Base-by-base conservation (phyloP, 2,329 filamentous ascomycete species). In the Calonectria pseudoturangicola region DNA sequence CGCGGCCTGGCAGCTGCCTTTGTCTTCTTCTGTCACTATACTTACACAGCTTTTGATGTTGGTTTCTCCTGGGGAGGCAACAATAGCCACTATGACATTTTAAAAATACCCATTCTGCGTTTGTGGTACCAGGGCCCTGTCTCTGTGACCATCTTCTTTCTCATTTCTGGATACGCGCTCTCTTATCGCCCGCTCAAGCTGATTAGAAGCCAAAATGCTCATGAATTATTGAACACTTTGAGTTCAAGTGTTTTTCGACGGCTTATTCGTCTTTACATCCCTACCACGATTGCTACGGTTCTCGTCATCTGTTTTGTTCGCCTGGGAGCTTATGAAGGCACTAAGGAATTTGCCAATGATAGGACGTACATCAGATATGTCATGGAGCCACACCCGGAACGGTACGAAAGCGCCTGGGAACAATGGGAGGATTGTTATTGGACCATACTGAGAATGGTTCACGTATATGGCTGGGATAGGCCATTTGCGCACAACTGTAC, bases 101-200 rank as follows among this genome's bases (percentile, higher is more conserved):
- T 89, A 74, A 87, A 88, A 76, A 84, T 91, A 2, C 90, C 89
- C 9, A 86, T 91, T 72, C 66, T 91, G 28, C 85, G 89, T 15
- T 82, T 91, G 5, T 84, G 88, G 69, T 91, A 88, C 78, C 87
- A 88, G 66, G 89, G 89, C 0, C 88, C 88, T 3, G 86, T 89
- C 0, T 89, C 89, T 77, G 90, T 92, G 39, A 89, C 87, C 81
- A 82, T 91, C 74, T 92, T 92, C 84, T 92, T 91, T 79, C 87
- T 92, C 77, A 89, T 92, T 51, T 91, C 89, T 0, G 90, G 90
- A 27, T 92, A 91, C 80, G 91, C 89, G 3, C 84, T 93, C 12
- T 88, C 88, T 30, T 86, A 91, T 68, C 86, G 86, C 54, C 87
- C 88, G 1, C 77, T 90, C 25, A 88, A 86, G 74, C 83, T 89